Percentiles rank a stretch among this genome's conserved stretches.
phyloP scores from a whole-genome alignment of 228 moss, liverwort and hornwort genomes.

The Sphagnum magellanicum region DNA sequence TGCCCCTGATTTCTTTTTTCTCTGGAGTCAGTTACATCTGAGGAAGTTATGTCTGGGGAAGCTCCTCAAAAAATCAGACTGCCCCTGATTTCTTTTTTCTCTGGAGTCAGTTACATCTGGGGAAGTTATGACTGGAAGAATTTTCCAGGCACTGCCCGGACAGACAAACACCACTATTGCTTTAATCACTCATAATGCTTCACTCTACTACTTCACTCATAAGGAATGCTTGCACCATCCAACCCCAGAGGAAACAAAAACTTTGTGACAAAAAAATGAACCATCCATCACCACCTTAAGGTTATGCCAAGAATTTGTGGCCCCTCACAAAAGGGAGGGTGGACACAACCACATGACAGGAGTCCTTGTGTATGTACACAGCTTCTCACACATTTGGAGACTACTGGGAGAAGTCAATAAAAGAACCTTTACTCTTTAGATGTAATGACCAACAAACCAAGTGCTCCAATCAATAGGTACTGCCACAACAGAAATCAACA shows the following conservation, averaged over 20 bases:
- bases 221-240: no score
- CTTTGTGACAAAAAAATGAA: not conserved
- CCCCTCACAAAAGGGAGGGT: conserved; percentile 16
- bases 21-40: no score
- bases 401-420: conserved; percentile 4
- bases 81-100: no score
- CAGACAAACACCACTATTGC: no score
- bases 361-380: conserved; percentile 18
- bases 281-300: conserved; percentile 6
- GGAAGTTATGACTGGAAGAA: no score
- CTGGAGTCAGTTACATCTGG: no score
- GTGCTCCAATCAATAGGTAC: conserved; percentile 87
- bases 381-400: conserved; percentile 13
- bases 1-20: no score
- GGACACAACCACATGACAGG: conserved; percentile 32
- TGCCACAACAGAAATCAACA: conserved; percentile 33
- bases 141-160: no score
- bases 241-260: not conserved
- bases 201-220: no score
- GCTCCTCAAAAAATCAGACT: no score
- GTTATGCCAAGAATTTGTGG: conserved; percentile 8
- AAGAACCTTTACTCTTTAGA: conserved; percentile 61
- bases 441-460: conserved; percentile 85
- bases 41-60: no score
- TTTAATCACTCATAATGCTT: not conserved